Percentiles rank a stretch among this genome's conserved stretches.
Evolutionary conservation across 352 stramenopile genomes (phyloP).

Genomic region (Pythium phragmiticola): DNA sequence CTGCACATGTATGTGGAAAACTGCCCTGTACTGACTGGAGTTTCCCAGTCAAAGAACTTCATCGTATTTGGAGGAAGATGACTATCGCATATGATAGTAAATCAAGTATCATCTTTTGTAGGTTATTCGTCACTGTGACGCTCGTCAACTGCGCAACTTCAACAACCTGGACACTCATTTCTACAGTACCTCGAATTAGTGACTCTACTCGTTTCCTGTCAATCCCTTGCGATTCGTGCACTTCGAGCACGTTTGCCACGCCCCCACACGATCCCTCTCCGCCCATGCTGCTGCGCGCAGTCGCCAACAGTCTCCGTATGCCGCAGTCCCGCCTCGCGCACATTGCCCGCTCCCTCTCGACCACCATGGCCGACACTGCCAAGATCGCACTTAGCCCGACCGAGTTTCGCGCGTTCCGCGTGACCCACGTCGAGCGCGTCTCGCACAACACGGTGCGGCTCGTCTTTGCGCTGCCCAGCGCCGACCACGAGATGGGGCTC

Average conservation of each 20-base stretch:
- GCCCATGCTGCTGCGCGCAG: constrained; percentile 3
- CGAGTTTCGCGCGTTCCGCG: constrained; percentile 66
- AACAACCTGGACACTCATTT: background rate
- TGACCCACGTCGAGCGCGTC: constrained; percentile 57
- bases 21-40: too few relatives aligned
- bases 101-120: too few relatives aligned
- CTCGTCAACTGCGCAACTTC: too few relatives aligned
- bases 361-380: constrained; percentile 11
- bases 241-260: background rate
- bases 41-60: too few relatives aligned
- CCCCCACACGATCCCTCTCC: background rate
- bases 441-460: constrained; percentile 67
- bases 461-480: constrained; percentile 49
- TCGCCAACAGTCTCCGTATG: constrained; percentile 9
- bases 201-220: background rate
- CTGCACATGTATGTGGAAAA: too few relatives aligned
- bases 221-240: constrained; percentile 8
- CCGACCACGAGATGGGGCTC: constrained; percentile 66
- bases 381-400: constrained; percentile 44
- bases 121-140: too few relatives aligned
- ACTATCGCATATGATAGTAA: too few relatives aligned
- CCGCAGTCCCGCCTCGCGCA: background rate
- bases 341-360: background rate
- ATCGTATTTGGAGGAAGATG: too few relatives aligned
- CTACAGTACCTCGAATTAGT: constrained; percentile 9